phyloP scores from a whole-genome alignment of 2,329 filamentous ascomycete species.

The Karstenula rhodostoma region DNA sequence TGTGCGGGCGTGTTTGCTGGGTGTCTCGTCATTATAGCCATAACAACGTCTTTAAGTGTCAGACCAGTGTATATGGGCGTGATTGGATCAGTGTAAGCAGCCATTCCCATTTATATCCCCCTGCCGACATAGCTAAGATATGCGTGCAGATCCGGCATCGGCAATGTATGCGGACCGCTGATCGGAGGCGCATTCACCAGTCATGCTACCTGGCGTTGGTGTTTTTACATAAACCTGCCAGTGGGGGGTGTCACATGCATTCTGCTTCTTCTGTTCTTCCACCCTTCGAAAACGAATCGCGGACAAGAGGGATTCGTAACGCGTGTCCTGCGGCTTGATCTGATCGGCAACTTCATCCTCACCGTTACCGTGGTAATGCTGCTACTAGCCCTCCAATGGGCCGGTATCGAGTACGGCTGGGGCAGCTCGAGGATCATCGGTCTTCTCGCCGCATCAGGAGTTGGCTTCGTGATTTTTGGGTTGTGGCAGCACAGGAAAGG shows the following conservation, averaged over 20 bases:
- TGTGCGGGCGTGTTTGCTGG: conserved; percentile 46
- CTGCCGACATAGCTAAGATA: not conserved
- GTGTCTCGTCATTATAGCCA: conserved; percentile 47
- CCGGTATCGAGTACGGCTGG: conserved; percentile 42
- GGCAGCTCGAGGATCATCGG: conserved; percentile 54
- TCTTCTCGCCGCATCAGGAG: conserved; percentile 53
- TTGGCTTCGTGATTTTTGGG: conserved; percentile 48
- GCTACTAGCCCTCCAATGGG: conserved; percentile 59
- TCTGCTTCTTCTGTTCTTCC: conserved; percentile 52
- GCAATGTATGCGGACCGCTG: conserved; percentile 51
- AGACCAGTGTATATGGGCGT: not conserved
- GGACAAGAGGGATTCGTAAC: not conserved
- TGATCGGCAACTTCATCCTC: conserved; percentile 52
- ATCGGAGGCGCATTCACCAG: conserved; percentile 54
- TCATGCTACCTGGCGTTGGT: conserved; percentile 49
- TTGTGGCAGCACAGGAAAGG: conserved; percentile 17
- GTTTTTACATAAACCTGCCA: conserved; percentile 53
- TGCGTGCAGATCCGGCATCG: conserved; percentile 50
- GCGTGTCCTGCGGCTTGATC: conserved; percentile 57
- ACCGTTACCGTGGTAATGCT: conserved; percentile 50
- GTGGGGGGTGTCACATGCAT: conserved; percentile 52
- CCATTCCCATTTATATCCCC: not conserved
- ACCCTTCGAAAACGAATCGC: conserved; percentile 26
- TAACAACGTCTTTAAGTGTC: not conserved
- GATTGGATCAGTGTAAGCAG: not conserved